phyloP scores from a whole-genome alignment of 148 eudicot species.

The Camellia sinensis region DNA sequence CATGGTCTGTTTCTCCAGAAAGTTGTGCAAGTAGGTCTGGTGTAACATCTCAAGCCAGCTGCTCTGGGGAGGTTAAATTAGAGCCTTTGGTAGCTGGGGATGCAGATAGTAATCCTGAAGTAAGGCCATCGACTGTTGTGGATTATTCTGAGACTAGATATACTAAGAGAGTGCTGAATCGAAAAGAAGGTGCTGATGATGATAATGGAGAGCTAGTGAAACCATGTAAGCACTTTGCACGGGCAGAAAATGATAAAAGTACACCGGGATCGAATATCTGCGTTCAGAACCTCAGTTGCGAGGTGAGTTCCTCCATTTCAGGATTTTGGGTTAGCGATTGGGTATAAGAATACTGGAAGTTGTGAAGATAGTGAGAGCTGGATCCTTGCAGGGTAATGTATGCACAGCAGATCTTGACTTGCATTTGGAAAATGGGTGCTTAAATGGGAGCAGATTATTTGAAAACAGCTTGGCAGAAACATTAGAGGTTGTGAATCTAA shows the following conservation, averaged over 20 bases:
- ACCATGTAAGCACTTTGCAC: constrained; percentile 23
- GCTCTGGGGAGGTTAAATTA: constrained; percentile 29
- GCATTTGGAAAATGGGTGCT: constrained; percentile 35
- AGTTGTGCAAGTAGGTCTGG: constrained; percentile 32
- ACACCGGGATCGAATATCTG: constrained; percentile 25
- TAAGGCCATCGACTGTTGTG: constrained; percentile 1
- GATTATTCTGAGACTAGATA: constrained; percentile 22
- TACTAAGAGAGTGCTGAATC: constrained; percentile 27
- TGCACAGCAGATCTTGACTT: constrained; percentile 30
- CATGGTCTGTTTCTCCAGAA: constrained; percentile 46
- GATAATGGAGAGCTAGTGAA: constrained; percentile 29
- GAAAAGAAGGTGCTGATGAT: constrained; percentile 26
- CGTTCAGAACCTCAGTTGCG: constrained; percentile 29
- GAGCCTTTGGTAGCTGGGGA: constrained; percentile 15
- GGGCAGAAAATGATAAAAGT: constrained; percentile 20
- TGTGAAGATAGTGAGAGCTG: constrained; percentile 48
- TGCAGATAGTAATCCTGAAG: constrained; percentile 28
- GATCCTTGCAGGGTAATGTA: constrained; percentile 56
- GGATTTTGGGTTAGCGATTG: constrained; percentile 42
- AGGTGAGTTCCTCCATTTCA: constrained; percentile 59
- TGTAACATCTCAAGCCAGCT: constrained; percentile 19
- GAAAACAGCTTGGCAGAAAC: constrained; percentile 51
- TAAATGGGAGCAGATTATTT: constrained; percentile 38
- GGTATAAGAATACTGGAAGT: constrained; percentile 36
- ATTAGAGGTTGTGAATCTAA: constrained; percentile 44